Evolutionary conservation across 1,284 basidiomycete species (phyloP).

Genomic region (Irpex sp.): DNA sequence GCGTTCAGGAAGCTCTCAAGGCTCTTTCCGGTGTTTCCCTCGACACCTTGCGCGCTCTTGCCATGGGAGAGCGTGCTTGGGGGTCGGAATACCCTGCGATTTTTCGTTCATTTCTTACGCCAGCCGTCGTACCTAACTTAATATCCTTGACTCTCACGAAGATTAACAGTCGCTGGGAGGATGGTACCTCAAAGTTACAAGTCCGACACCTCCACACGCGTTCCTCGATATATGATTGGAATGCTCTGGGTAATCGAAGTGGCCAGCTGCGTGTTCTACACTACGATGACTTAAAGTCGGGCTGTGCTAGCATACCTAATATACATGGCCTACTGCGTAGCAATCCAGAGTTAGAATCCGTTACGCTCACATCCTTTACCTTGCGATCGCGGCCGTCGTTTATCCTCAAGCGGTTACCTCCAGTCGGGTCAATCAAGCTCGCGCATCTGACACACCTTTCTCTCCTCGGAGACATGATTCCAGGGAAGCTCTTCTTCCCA

Average conservation of each 20-base stretch:
- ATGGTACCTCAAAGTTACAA: conserved; percentile 10
- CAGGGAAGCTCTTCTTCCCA: background rate
- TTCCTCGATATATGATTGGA: background rate
- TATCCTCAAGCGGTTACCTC: background rate
- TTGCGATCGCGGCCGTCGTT: conserved; percentile 13
- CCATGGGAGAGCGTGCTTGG: conserved; percentile 6
- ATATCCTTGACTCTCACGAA: conserved; percentile 3
- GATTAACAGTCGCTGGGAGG: background rate
- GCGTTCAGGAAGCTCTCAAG: conserved; percentile 15
- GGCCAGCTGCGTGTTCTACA: conserved; percentile 18
- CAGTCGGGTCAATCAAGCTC: background rate
- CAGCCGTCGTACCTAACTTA: conserved; percentile 13
- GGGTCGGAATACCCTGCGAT: conserved; percentile 5
- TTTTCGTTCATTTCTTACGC: conserved; percentile 14
- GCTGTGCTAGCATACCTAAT: conserved; percentile 11
- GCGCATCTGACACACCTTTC: background rate
- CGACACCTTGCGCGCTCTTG: conserved; percentile 16
- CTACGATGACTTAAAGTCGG: conserved; percentile 13
- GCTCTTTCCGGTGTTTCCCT: conserved; percentile 27
- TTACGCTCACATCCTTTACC: conserved; percentile 18
- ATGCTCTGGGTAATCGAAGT: too few relatives aligned
- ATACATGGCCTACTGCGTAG: conserved; percentile 20
- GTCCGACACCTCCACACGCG: conserved; percentile 13
- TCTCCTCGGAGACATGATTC: background rate
- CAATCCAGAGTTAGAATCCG: conserved; percentile 19